Evolutionary conservation across 2,329 filamentous ascomycete genomes (phyloP).

Genomic region (Fusarium robinianum): DNA sequence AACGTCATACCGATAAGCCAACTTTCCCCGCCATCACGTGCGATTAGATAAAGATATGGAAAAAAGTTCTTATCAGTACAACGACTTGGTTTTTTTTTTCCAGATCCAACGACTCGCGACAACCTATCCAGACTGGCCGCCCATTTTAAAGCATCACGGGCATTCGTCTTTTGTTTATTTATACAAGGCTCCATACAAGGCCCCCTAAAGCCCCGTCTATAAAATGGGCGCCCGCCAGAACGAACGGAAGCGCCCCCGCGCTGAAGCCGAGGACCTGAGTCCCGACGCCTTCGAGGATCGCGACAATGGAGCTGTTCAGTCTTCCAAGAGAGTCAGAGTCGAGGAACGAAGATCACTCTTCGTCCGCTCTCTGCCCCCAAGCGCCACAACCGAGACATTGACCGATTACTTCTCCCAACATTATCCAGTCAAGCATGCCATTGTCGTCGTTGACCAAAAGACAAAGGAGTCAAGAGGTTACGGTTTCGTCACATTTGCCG

Average conservation of each 20-base stretch:
- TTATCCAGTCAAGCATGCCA: slow-evolving; percentile 93
- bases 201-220: no score
- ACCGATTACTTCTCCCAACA: slow-evolving; percentile 92
- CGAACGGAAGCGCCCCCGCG: slow-evolving; percentile 44
- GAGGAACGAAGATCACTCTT: slow-evolving; percentile 78
- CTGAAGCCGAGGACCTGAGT: slow-evolving; percentile 41
- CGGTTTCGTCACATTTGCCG: slow-evolving; percentile 96
- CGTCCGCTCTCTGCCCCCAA: slow-evolving; percentile 80
- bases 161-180: no score
- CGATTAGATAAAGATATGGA: slow-evolving; percentile 36
- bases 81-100: slow-evolving; percentile 31
- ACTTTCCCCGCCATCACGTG: slow-evolving; percentile 40
- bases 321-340: slow-evolving; percentile 60
- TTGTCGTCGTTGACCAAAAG: slow-evolving; percentile 82
- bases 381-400: slow-evolving; percentile 78
- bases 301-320: slow-evolving; percentile 40
- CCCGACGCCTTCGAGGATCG: slow-evolving; percentile 39
- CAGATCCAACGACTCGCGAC: no score
- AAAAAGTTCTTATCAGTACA: slow-evolving; percentile 22
- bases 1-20: slow-evolving; percentile 25
- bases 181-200: no score
- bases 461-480: slow-evolving; percentile 91
- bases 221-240: slow-evolving; percentile 40
- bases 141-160: slow-evolving; percentile 7
- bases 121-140: neutral